Evolutionary conservation across 2,329 filamentous ascomycete species (phyloP), one percentile per base, ranked within the genome.

Genomic region (Stemphylium lycopersici): DNA sequence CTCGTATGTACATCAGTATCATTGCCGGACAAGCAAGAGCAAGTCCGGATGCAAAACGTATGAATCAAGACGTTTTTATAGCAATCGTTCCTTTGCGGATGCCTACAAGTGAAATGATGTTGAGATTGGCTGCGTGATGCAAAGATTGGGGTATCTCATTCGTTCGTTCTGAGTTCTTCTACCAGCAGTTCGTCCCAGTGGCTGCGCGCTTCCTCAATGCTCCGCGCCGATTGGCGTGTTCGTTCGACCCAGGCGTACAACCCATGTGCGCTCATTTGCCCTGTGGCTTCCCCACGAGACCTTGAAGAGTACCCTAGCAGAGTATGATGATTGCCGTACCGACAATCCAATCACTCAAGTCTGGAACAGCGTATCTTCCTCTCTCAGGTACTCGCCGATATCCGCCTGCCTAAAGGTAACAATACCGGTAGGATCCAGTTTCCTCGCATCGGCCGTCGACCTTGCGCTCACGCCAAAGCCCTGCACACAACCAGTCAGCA

Each of bases 401-500:
- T 99, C 95, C 0, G 91, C 90, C 79, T 99, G 95, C 62, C 93
- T 84, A 78, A 97, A 98, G 50, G 89, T 89, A 8, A 91, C 89
- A 57, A 97, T 89, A 10, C 89, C 91, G 0, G 95, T 99, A 0
- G 95, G 95, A 61, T 97, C 95, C 66, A 97, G 75, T 63, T 91
- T 84, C 69, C 91, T 83, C 22, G 90, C 87, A 75, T 97, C 93
- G 15, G 89, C 86, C 4, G 91, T 96, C 59, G 89, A 91, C 72
- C 91, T 83, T n/a, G 92, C 90, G 36, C 91, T 96, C 47, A 96
- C 87, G 40, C 93, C 93, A 73, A 97, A 99, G 13, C 95, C 95
- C 75, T 95, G 26, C 26, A 29, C 26, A 79, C n/a, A 57, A n/a
- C n/a, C 24, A 29, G 39, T 56, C 44, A 56, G 54, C 32, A 20